A percentile compares a stretch with the other conserved stretches of the same genome.
phyloP scores from a whole-genome alignment of 208 protist genomes.

The Herpetomonas muscarum region DNA sequence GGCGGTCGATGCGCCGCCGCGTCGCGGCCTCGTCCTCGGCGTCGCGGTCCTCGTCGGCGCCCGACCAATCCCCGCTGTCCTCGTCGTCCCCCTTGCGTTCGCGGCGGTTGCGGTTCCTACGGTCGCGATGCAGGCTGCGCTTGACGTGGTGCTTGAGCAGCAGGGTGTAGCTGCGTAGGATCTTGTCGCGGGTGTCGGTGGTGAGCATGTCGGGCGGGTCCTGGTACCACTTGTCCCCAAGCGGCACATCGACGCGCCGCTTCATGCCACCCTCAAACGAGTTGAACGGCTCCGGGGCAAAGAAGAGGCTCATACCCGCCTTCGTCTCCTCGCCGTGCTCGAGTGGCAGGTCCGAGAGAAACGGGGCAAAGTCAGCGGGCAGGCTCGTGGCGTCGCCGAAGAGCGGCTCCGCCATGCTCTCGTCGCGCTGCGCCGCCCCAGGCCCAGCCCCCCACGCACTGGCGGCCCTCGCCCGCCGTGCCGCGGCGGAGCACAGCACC shows the following conservation, averaged over 20 bases:
- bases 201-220: constrained; percentile 88
- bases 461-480: constrained; percentile 12
- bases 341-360: constrained; percentile 83
- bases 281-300: constrained; percentile 98
- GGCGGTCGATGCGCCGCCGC: constrained; percentile 86
- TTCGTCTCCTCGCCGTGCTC: constrained; percentile 89
- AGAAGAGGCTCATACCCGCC: constrained; percentile 95
- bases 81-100: constrained; percentile 10
- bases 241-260: constrained; percentile 96
- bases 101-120: constrained; percentile 45
- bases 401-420: constrained; percentile 10
- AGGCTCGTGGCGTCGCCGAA: constrained; percentile 14
- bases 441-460: constrained; percentile 18
- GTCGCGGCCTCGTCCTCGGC: constrained; percentile 9
- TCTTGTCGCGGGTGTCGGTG: constrained; percentile 83
- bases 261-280: constrained; percentile 93
- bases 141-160: constrained; percentile 99
- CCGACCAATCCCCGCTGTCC: neutral
- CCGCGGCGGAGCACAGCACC: constrained; percentile 36
- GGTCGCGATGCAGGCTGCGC: constrained; percentile 94
- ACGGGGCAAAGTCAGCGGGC: constrained; percentile 75
- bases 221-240: constrained; percentile 99
- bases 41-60: neutral
- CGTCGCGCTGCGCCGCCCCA: constrained; percentile 20
- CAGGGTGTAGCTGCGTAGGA: constrained; percentile 99